Evolutionary conservation across 352 stramenopile species (phyloP).

Genomic region (Phytopythium cucurbitacearum): DNA sequence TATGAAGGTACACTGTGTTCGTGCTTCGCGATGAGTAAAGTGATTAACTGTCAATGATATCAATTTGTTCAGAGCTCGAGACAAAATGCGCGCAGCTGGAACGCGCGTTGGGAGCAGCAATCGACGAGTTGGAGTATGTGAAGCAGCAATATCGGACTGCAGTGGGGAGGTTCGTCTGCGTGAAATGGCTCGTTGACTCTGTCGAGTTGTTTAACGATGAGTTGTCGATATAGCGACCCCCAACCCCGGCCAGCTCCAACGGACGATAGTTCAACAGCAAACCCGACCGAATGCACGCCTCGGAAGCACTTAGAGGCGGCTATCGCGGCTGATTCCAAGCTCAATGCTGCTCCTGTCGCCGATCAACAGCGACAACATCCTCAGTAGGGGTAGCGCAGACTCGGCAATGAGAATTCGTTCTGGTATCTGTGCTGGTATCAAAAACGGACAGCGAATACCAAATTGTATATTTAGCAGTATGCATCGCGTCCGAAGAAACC

Average conservation of each 20-base stretch:
- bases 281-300: conserved; percentile 35
- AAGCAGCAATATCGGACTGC: conserved; percentile 39
- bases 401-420: too few species aligned
- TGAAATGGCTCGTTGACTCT: not conserved
- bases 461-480: too few species aligned
- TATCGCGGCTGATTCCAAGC: conserved; percentile 36
- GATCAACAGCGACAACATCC: too few species aligned
- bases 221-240: conserved; percentile 28
- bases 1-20: conserved; percentile 19
- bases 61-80: conserved; percentile 36
- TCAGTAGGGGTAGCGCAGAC: too few species aligned
- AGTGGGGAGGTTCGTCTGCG: conserved; percentile 37
- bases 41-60: not conserved
- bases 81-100: conserved; percentile 44
- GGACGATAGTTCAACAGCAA: conserved; percentile 1
- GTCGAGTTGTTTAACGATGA: not conserved
- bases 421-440: too few species aligned
- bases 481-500: too few species aligned
- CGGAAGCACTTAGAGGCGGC: conserved; percentile 46
- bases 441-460: too few species aligned
- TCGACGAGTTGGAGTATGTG: conserved; percentile 45
- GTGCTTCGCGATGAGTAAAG: not conserved
- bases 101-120: conserved; percentile 28
- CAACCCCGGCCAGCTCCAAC: conserved; percentile 12
- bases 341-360: conserved; percentile 17